Conservation (phyloP, 2,329 filamentous ascomycete species). For the Scytalidium sp. region DNA sequence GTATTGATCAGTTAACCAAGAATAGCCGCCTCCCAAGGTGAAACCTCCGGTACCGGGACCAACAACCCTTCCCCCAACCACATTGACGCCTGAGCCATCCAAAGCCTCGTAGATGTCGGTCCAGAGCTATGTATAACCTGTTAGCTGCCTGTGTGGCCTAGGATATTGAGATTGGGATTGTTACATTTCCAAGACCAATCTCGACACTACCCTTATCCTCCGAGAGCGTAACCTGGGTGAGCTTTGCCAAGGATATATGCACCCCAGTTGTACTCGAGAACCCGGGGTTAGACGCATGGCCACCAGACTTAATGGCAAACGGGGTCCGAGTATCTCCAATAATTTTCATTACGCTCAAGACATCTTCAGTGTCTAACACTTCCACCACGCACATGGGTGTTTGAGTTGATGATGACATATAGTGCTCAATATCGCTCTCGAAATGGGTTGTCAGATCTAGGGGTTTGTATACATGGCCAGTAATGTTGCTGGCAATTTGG, state of each 20-base stretch:
- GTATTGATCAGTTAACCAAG: constrained; percentile 22
- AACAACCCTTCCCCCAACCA: constrained; percentile 18
- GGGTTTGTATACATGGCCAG: background rate
- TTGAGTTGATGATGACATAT: constrained; percentile 25
- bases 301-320: constrained; percentile 36
- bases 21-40: constrained; percentile 32
- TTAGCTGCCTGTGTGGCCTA: constrained; percentile 2
- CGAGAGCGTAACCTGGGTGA: constrained; percentile 9
- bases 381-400: constrained; percentile 25
- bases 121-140: constrained; percentile 10
- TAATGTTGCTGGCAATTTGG: background rate
- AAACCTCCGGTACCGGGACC: constrained; percentile 28
- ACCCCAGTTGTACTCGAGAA: constrained; percentile 21
- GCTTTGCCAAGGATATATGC: constrained; percentile 10
- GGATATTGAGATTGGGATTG: constrained; percentile 4
- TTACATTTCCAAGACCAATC: constrained; percentile 16
- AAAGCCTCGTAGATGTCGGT: constrained; percentile 12
- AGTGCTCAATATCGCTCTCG: constrained; percentile 16
- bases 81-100: constrained; percentile 10
- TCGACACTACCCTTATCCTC: constrained; percentile 11
- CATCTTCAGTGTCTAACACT: constrained; percentile 18
- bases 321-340: constrained; percentile 19
- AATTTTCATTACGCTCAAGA: constrained; percentile 21
- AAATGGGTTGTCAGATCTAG: no score
- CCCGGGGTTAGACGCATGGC: constrained; percentile 28